A percentile compares a stretch with the other conserved stretches of the same genome.
Evolutionary conservation across 2,329 filamentous ascomycete species (phyloP).

Genomic region (Arachnopeziza araneosa): DNA sequence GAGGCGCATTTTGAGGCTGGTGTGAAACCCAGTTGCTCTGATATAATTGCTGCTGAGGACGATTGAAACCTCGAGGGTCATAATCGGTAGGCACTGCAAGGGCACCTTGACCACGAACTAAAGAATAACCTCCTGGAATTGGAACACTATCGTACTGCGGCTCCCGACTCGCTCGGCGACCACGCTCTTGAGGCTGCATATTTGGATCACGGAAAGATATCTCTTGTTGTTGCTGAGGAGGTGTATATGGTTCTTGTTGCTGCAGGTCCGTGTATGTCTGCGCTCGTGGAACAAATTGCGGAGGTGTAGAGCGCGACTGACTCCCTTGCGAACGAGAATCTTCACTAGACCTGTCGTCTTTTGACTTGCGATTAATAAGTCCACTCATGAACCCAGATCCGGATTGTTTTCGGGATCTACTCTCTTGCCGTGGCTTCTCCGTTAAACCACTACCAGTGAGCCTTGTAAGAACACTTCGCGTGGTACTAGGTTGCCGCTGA

Average conservation of each 20-base stretch:
- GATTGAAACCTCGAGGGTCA: conserved; percentile 22
- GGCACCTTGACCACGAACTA: conserved; percentile 27
- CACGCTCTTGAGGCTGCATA: conserved; percentile 12
- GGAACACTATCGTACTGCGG: conserved; percentile 28
- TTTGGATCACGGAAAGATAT: conserved; percentile 4
- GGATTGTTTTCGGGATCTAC: conserved; percentile 20
- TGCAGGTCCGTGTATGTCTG: conserved; percentile 25
- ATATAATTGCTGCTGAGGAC: conserved; percentile 7
- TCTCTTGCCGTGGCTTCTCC: conserved; percentile 7
- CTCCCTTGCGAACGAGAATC: conserved; percentile 19
- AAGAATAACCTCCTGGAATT: conserved; percentile 28
- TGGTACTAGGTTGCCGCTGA: not conserved
- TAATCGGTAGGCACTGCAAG: conserved; percentile 21
- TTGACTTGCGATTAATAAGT: conserved; percentile 19
- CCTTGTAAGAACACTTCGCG: not conserved
- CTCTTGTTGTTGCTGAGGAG: conserved; percentile 5
- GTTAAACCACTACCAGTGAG: not conserved
- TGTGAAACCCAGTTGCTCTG: not conserved
- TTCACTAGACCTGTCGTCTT: conserved; percentile 18
- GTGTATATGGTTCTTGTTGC: conserved; percentile 8
- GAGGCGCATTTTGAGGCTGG: not conserved
- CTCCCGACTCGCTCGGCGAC: conserved; percentile 18
- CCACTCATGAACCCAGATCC: conserved; percentile 22
- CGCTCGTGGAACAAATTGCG: conserved; percentile 12
- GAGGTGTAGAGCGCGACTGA: conserved; percentile 1